Conservation (phyloP, 2,329 filamentous ascomycete genomes). For the Nectriaceae sp. region DNA sequence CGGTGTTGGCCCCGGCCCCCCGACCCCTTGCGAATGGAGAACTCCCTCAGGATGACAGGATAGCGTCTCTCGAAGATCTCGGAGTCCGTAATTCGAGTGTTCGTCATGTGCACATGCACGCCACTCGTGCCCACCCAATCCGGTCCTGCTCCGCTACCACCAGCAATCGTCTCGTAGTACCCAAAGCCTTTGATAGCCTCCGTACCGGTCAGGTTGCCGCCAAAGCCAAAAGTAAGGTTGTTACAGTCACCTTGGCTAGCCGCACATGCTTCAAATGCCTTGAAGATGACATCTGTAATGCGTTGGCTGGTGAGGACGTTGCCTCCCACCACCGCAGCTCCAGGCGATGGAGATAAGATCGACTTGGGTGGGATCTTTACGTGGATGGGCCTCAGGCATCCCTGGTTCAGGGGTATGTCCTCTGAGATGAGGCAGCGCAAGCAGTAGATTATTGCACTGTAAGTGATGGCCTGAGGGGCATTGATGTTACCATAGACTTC, state of each 20-base stretch:
- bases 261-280: slow-evolving; percentile 77
- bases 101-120: slow-evolving; percentile 64
- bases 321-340: slow-evolving; percentile 79
- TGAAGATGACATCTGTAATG: slow-evolving; percentile 51
- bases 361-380: slow-evolving; percentile 73
- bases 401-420: slow-evolving; percentile 83
- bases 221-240: slow-evolving; percentile 82
- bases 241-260: slow-evolving; percentile 81
- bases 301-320: slow-evolving; percentile 62
- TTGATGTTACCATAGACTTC: slow-evolving; percentile 83
- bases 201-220: slow-evolving; percentile 41
- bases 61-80: slow-evolving; percentile 56
- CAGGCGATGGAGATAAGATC: slow-evolving; percentile 74
- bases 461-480: slow-evolving; percentile 79
- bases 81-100: slow-evolving; percentile 70
- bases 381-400: slow-evolving; percentile 73
- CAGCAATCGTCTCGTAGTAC: slow-evolving; percentile 63
- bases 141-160: slow-evolving; percentile 70
- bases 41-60: slow-evolving; percentile 72
- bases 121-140: slow-evolving; percentile 46
- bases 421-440: slow-evolving; percentile 76
- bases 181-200: slow-evolving; percentile 44
- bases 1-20: slow-evolving; percentile 66
- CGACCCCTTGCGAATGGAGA: slow-evolving; percentile 63
- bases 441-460: slow-evolving; percentile 87